phyloP scores from a whole-genome alignment of 257 asterid species.

The Penstemon newberryi region DNA sequence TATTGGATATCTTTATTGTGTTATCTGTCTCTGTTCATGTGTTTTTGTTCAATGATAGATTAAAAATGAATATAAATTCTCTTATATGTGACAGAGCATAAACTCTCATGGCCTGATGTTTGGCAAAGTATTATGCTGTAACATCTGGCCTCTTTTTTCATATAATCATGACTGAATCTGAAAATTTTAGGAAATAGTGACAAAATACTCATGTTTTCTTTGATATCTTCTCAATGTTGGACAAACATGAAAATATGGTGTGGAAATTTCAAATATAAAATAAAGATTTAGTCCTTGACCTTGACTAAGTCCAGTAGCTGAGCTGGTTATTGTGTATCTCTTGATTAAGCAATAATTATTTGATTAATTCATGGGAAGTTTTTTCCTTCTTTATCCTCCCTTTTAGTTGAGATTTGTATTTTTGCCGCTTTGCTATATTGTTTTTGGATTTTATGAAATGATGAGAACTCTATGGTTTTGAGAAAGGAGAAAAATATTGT shows the following conservation, averaged over 20 bases:
- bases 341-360: no score
- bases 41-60: constrained; percentile 2
- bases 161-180: background rate
- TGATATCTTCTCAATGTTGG: background rate
- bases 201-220: background rate
- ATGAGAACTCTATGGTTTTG: no score
- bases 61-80: background rate
- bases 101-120: background rate
- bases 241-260: background rate
- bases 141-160: background rate
- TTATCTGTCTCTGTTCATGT: background rate
- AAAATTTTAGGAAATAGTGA: background rate
- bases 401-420: no score
- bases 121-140: background rate
- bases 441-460: no score
- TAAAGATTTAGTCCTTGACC: no score
- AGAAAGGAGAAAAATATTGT: no score
- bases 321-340: no score
- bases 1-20: background rate
- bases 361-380: no score
- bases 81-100: background rate
- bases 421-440: no score
- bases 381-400: no score
- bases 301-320: no score
- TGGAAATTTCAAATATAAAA: no score